Evolutionary conservation across 768 basidiomycete species (phyloP), one percentile per base, ranked within the genome.

Genomic region (Psilocybe cubensis): DNA sequence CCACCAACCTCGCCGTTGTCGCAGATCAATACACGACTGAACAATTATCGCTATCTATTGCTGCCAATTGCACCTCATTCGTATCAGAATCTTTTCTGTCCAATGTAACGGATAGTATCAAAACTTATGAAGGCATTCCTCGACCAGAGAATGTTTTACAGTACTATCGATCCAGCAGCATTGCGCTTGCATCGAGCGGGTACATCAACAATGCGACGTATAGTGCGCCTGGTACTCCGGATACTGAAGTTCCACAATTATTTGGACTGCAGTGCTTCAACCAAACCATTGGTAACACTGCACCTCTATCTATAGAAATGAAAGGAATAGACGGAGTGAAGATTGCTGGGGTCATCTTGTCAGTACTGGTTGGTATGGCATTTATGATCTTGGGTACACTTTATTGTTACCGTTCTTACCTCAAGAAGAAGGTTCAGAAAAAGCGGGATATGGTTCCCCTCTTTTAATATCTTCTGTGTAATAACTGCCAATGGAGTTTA

Each of bases 161-260:
- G 52, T 87, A 87, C 63, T 87, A 81, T 63, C 83, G 86, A 25
- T 79, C 83, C 0, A 83, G 81, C 60, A 81, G 78, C 38, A 76
- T 82, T 25, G 80, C 76, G 3, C 76, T 87, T 6, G 79, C 80
- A 0, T 72, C 87, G 6, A 81, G 87, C 46, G 83, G 81, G 1
- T 87, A 87, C 67, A 85, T 87, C 62, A 79, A 87, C 63, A 79
- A 82, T 0, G 81, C 78, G 3, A 80, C 78, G 2, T 69, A 83
- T 33, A 66, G 66, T 20, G 41, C 65, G 1, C 63, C 77, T 48
- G 60, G 66, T 7, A 59, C 68, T 0, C 57, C 75, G 0, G 71
- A 76, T 45, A 65, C 76, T 0, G 71, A 76, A 10, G 70, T 85
- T 8, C 85, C 79, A 1, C 20, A 55, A 18, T 10, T 35, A n/a